Evolutionary conservation across 1,284 basidiomycete genomes (phyloP), one percentile per base, ranked within the genome.

Genomic region (Afroboletus lepidellus): DNA sequence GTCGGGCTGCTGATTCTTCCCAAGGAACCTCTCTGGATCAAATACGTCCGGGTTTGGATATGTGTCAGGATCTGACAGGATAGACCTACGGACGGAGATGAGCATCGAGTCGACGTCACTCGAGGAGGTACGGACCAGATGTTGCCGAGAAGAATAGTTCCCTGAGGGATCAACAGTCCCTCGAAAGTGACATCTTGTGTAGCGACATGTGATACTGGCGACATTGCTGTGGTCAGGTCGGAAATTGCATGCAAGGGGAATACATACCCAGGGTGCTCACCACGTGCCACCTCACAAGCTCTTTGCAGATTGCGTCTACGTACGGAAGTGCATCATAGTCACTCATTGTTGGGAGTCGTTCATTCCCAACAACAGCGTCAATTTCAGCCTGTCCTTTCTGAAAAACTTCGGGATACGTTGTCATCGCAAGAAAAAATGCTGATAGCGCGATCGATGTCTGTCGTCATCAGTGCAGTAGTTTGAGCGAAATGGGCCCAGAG

Each of bases 121-220:
- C 7, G 15, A 9, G 29, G 5, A n/a, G n/a, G n/a, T n/a, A 57
- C 54, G 15, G 7, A 64, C 62, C 60, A 64, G 12, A 59, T 36
- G 41, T 60, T 65, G 8, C 38, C 18, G 5, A 72, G 7, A 2
- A 69, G 41, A 9, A 48, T 36, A 2, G 65, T 56, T 16, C 69
- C 71, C 50, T 74, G 74, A 6, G 76, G 74, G 9, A 77, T 74
- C 2, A 69, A 45, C 47, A 71, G 70, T 7, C 72, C 73, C 4
- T 61, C 41, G 44, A 69, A 64, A 13, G 69, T 46, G 4, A 65
- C 60, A 16, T 76, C 73, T 43, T 73, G 63, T 15, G 60, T 65
- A 2, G 64, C 61, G 3, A 72, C 67, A 51, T 64, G 44, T n/a
- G 69, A 63, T 5, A 60, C 74, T 76, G 16, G 20, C 12, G 1